phyloP scores from a whole-genome alignment of 2,329 filamentous ascomycete species.

The Apiospora marii region DNA sequence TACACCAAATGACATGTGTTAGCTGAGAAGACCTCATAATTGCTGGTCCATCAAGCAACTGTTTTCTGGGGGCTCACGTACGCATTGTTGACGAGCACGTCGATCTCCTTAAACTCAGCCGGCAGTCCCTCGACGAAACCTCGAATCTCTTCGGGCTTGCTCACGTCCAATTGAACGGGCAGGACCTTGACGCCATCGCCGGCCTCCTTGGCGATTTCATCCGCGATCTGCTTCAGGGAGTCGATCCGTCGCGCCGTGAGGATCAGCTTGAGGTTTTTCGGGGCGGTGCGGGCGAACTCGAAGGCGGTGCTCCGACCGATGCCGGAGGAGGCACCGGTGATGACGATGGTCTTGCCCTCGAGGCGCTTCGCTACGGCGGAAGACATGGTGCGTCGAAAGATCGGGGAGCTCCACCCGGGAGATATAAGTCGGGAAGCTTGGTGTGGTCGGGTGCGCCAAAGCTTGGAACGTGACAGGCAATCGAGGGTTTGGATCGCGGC shows the following conservation, averaged over 20 bases:
- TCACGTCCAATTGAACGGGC: slow-evolving; percentile 86
- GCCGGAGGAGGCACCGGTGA: slow-evolving; percentile 92
- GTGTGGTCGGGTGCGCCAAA: background rate
- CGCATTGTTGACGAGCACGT: slow-evolving; percentile 97
- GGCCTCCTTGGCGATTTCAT: slow-evolving; percentile 78
- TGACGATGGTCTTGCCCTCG: slow-evolving; percentile 87
- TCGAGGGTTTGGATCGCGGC: background rate
- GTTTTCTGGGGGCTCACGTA: slow-evolving; percentile 53
- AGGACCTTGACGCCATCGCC: slow-evolving; percentile 83
- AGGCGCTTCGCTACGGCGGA: slow-evolving; percentile 81
- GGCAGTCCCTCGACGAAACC: slow-evolving; percentile 78
- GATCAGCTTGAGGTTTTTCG: slow-evolving; percentile 80
- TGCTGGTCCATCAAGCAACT: background rate
- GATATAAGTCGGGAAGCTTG: slow-evolving; percentile 18
- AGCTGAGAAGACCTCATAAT: background rate
- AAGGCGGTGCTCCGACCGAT: slow-evolving; percentile 86
- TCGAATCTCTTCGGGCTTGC: slow-evolving; percentile 76
- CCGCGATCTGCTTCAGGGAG: slow-evolving; percentile 76
- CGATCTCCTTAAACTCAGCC: slow-evolving; percentile 81
- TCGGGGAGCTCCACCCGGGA: slow-evolving; percentile 5
- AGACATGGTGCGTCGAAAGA: slow-evolving; percentile 46
- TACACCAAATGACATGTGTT: slow-evolving; percentile 43
- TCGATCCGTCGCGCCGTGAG: slow-evolving; percentile 89
- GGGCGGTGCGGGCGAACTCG: slow-evolving; percentile 89
- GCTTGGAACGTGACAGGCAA: slow-evolving; percentile 1